These are phyloP conservation scores for Chaetomiaceae sp. DNA, from an alignment of 2,329 filamentous ascomycete genomes.

Conservation along the genomic window DNA sequence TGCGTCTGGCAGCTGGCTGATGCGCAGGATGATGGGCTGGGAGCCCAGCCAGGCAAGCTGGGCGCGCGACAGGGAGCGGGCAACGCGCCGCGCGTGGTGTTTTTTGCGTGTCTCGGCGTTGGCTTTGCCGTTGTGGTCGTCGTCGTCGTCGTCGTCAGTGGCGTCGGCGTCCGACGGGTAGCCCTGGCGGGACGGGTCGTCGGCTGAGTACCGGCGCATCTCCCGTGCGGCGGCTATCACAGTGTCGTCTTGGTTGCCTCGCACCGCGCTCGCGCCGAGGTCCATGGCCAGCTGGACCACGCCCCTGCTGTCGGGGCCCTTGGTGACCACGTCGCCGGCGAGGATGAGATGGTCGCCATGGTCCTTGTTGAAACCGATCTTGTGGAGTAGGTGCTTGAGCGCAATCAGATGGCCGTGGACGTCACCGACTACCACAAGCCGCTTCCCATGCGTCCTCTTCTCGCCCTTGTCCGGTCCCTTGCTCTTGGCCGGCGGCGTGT, in stretches of 20 bases:
- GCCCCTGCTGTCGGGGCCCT: constrained; percentile 75
- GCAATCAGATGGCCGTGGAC: constrained; percentile 80
- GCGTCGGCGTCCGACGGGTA: constrained; percentile 4
- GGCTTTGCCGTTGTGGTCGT: constrained; percentile 10
- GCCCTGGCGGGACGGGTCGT: constrained; percentile 1
- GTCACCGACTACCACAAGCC: constrained; percentile 80
- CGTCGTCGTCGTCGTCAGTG: constrained; percentile 8
- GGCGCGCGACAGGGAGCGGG: constrained; percentile 45
- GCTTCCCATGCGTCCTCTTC: constrained; percentile 33
- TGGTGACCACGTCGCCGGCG: constrained; percentile 73
- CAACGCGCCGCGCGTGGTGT: constrained; percentile 36
- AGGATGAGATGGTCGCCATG: constrained; percentile 68
- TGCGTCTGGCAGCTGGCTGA: constrained; percentile 55
- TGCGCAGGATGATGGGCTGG: constrained; percentile 71
- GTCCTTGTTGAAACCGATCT: constrained; percentile 53
- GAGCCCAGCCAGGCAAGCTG: constrained; percentile 64
- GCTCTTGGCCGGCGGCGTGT: constrained; percentile 26
- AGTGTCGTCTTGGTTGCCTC: constrained; percentile 89
- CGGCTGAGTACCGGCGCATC: constrained; percentile 12
- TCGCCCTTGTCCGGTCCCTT: constrained; percentile 14
- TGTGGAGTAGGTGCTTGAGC: constrained; percentile 58
- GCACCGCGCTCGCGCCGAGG: constrained; percentile 70
- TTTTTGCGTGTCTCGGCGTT: constrained; percentile 2
- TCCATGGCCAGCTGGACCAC: constrained; percentile 71
- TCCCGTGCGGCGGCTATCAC: constrained; percentile 60